These are phyloP conservation scores for Suhomyces atakaporum DNA, from an alignment of 1,139 yeast genomes.

Conservation along the genomic window DNA sequence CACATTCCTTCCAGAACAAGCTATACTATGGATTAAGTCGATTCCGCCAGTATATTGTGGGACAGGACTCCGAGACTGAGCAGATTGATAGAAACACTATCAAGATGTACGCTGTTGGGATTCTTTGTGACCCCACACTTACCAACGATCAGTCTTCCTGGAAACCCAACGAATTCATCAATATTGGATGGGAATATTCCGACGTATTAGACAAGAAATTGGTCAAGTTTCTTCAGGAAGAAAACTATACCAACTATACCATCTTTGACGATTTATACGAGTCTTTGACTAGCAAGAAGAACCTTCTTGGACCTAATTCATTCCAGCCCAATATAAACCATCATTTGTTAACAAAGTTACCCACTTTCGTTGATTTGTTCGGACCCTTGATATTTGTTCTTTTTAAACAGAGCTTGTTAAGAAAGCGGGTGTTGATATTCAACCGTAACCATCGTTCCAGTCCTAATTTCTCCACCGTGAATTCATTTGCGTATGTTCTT, in stretches of 20 bases:
- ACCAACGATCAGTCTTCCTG: slow-evolving; percentile 27
- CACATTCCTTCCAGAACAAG: slow-evolving; percentile 30
- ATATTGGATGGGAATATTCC: slow-evolving; percentile 59
- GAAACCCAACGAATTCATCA: slow-evolving; percentile 55
- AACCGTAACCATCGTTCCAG: slow-evolving; percentile 23
- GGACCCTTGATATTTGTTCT: slow-evolving; percentile 76
- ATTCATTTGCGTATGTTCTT: slow-evolving; percentile 38
- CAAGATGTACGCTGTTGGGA: slow-evolving; percentile 65
- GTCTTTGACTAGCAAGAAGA: slow-evolving; percentile 10
- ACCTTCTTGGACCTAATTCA: slow-evolving; percentile 10
- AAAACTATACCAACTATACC: slow-evolving; percentile 20
- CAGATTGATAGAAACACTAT: slow-evolving; percentile 50
- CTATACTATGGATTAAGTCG: slow-evolving; percentile 42
- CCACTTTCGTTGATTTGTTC: slow-evolving; percentile 48
- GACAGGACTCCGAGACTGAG: slow-evolving; percentile 11
- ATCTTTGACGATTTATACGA: slow-evolving; percentile 24
- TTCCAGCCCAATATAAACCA: slow-evolving; percentile 22
- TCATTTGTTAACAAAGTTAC: slow-evolving; percentile 55
- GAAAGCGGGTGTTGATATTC: slow-evolving; percentile 63
- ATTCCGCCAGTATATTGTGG: slow-evolving; percentile 32
- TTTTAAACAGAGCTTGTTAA: slow-evolving; percentile 67
- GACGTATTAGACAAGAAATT: slow-evolving; percentile 48
- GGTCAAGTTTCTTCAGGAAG: slow-evolving; percentile 33
- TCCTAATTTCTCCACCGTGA: slow-evolving; percentile 14
- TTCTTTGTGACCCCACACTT: slow-evolving; percentile 49